Evolutionary conservation across 2,329 filamentous ascomycete species (phyloP).

Genomic region (Alternaria solani): DNA sequence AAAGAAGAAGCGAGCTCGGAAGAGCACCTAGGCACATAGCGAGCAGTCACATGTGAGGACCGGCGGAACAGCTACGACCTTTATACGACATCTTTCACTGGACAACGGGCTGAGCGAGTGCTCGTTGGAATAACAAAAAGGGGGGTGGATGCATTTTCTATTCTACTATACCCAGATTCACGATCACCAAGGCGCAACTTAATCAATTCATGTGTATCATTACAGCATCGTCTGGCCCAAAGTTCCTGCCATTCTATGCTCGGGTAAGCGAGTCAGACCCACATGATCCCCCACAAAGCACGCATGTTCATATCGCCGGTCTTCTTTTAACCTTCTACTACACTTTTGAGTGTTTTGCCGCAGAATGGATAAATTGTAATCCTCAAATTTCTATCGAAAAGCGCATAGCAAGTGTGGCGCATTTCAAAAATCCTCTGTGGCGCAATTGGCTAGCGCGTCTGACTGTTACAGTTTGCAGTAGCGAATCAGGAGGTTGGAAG

Average conservation of each 20-base stretch:
- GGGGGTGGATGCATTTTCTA: background rate
- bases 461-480: constrained; percentile 59
- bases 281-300: constrained; percentile 5
- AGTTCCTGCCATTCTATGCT: background rate
- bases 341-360: background rate
- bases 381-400: constrained; percentile 2
- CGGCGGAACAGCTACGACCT: background rate
- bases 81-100: constrained; percentile 6
- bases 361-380: background rate
- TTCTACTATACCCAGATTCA: constrained; percentile 1
- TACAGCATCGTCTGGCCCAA: background rate
- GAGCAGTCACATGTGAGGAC: background rate
- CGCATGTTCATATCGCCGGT: background rate
- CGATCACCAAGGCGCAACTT: background rate
- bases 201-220: background rate
- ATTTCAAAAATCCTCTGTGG: constrained; percentile 48
- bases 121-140: background rate
- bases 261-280: constrained; percentile 19
- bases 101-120: constrained; percentile 15
- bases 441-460: constrained; percentile 67
- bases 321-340: background rate
- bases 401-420: constrained; percentile 30
- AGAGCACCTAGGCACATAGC: constrained; percentile 14
- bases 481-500: constrained; percentile 44
- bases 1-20: constrained; percentile 28